These are phyloP conservation scores for Kodamaea nitidulidarum DNA, from an alignment of 805 yeast genomes.

Conservation along the genomic window DNA sequence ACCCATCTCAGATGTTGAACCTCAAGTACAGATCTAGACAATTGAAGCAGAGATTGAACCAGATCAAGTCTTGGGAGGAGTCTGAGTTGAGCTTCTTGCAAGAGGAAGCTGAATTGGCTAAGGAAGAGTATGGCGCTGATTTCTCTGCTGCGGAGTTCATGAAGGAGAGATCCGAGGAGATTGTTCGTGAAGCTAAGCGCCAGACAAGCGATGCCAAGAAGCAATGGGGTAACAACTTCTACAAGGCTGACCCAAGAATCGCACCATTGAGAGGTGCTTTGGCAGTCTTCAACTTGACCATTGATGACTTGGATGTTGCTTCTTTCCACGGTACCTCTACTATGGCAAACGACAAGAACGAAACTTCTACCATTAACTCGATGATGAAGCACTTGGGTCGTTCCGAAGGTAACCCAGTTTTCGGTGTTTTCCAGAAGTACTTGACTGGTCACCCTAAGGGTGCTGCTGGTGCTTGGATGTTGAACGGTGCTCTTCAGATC, in stretches of 20 bases:
- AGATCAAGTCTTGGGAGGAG: conserved; percentile 82
- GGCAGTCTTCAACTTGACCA: conserved; percentile 86
- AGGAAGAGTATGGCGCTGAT: conserved; percentile 49
- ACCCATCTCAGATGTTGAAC: conserved; percentile 76
- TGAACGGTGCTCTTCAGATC: conserved; percentile 95
- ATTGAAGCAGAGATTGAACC: conserved; percentile 69
- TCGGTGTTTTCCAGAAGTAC: conserved; percentile 98
- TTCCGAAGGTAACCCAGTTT: conserved; percentile 94
- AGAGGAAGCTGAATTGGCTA: conserved; percentile 61
- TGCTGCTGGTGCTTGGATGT: conserved; percentile 99
- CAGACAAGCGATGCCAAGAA: conserved; percentile 86
- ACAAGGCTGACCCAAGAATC: conserved; percentile 84
- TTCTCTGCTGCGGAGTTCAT: conserved; percentile 48
- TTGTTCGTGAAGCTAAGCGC: conserved; percentile 75
- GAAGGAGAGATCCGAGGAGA: conserved; percentile 82
- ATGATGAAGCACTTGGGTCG: conserved; percentile 97
- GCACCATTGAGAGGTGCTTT: conserved; percentile 96
- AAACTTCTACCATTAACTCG: conserved; percentile 81
- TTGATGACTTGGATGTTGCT: conserved; percentile 94
- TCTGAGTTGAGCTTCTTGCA: conserved; percentile 66
- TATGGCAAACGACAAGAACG: conserved; percentile 97
- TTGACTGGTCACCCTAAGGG: conserved; percentile 99
- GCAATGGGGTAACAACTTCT: conserved; percentile 95
- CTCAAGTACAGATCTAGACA: conserved; percentile 93
- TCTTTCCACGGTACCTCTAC: conserved; percentile 99